These are phyloP conservation scores for Pichia sp. DNA, from an alignment of 1,139 yeast species.

Conservation along the genomic window DNA sequence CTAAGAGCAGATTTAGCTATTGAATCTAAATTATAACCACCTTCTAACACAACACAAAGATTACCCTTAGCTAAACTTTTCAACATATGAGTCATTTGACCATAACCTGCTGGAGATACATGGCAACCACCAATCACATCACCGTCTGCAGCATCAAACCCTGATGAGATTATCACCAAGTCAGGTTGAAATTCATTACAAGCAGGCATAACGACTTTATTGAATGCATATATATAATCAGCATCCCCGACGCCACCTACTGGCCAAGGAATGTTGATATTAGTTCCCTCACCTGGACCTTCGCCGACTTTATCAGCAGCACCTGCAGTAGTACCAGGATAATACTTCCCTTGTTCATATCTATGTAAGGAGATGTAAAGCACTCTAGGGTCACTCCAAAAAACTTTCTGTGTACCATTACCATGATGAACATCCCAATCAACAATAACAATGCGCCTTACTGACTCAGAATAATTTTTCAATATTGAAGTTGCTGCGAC, in stretches of 20 bases:
- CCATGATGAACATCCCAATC: slow-evolving; percentile 99
- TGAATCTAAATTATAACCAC: slow-evolving; percentile 91
- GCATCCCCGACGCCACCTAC: slow-evolving; percentile 92
- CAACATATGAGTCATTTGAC: slow-evolving; percentile 90
- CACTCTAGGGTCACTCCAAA: slow-evolving; percentile 82
- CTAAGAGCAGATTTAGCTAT: slow-evolving; percentile 87
- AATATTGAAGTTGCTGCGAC: slow-evolving; percentile 89
- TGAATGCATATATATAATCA: slow-evolving; percentile 90
- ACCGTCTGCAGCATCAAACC: slow-evolving; percentile 98
- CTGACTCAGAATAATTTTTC: slow-evolving; percentile 79
- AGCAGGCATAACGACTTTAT: slow-evolving; percentile 80
- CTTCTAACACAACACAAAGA: slow-evolving; percentile 84
- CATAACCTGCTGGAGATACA: slow-evolving; percentile 92
- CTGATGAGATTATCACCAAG: slow-evolving; percentile 84
- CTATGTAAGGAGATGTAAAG: slow-evolving; percentile 87
- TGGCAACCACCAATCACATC: slow-evolving; percentile 98
- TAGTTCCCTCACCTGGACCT: slow-evolving; percentile 79
- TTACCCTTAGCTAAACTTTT: slow-evolving; percentile 85
- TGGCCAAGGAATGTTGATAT: slow-evolving; percentile 92
- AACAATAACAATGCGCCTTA: slow-evolving; percentile 70
- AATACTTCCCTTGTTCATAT: slow-evolving; percentile 84
- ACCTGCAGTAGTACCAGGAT: slow-evolving; percentile 89
- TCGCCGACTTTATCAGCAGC: slow-evolving; percentile 73
- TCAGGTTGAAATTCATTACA: slow-evolving; percentile 90
- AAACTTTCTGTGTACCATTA: slow-evolving; percentile 94